Evolutionary conservation across 2,329 filamentous ascomycete genomes (phyloP).

Genomic region (Colletotrichum endophyticum): DNA sequence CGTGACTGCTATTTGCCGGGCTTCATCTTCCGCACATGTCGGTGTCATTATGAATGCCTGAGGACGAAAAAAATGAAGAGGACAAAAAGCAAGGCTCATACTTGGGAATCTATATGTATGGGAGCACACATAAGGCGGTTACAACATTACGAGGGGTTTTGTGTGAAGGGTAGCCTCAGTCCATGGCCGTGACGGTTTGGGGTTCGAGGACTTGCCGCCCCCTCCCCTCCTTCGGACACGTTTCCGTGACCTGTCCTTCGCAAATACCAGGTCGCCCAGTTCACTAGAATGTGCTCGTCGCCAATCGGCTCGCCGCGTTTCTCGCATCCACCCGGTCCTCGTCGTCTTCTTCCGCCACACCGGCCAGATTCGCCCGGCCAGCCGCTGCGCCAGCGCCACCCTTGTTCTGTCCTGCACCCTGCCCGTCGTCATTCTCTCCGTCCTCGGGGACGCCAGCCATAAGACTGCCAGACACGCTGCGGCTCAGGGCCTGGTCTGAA

Average conservation of each 20-base stretch:
- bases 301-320: constrained; percentile 92
- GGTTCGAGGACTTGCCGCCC: background rate
- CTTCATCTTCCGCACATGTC: background rate
- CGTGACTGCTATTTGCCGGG: background rate
- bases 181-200: background rate
- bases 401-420: constrained; percentile 35
- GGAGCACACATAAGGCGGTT: constrained; percentile 15
- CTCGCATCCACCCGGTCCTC: constrained; percentile 94
- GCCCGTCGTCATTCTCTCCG: constrained; percentile 51
- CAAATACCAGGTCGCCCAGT: background rate
- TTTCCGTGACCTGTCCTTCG: constrained; percentile 1
- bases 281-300: constrained; percentile 85
- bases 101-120: constrained; percentile 21
- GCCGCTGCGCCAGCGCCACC: constrained; percentile 39
- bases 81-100: constrained; percentile 14
- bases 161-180: background rate
- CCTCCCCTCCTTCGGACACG: background rate
- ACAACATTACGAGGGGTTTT: constrained; percentile 20
- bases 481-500: constrained; percentile 72
- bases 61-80: background rate
- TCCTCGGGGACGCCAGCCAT: constrained; percentile 70
- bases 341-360: constrained; percentile 79
- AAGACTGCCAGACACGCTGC: constrained; percentile 78
- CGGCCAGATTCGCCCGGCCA: constrained; percentile 56
- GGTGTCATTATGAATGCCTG: background rate